phyloP scores from a whole-genome alignment of 495 filamentous ascomycete species.

The Neurospora tetrasperma region DNA sequence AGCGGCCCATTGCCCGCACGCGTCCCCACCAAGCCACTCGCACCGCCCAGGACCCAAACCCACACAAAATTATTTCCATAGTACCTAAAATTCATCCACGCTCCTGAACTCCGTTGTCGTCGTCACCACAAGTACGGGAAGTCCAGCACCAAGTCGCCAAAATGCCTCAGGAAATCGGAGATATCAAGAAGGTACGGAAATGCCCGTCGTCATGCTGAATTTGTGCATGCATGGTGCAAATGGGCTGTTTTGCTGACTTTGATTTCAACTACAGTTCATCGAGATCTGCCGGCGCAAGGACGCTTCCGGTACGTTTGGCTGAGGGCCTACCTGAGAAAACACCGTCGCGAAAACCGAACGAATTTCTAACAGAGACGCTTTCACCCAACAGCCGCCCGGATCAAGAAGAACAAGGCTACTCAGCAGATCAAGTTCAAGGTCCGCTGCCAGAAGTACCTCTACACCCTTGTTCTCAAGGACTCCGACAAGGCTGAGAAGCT shows the following conservation, averaged over 20 bases:
- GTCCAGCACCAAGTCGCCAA: conserved; percentile 34
- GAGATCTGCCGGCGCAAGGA: conserved; percentile 99
- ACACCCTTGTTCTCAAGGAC: conserved; percentile 96
- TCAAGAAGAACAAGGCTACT: conserved; percentile 86
- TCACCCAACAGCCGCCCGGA: conserved; percentile 63
- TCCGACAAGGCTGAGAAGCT: conserved; percentile 99
- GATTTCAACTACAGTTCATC: conserved; percentile 63
- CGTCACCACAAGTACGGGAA: conserved; percentile 17
- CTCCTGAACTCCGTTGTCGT: conserved; percentile 20
- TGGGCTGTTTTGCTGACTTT: conserved; percentile 18
- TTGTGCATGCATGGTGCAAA: not conserved
- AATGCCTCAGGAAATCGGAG: conserved; percentile 97
- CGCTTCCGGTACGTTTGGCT: conserved; percentile 70
- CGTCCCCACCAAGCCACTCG: conserved; percentile 1
- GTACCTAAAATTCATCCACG: conserved; percentile 19
- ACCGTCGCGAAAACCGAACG: not conserved
- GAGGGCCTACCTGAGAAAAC: conserved; percentile 3
- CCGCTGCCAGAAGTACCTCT: conserved; percentile 86
- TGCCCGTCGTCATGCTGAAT: not conserved
- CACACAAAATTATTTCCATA: conserved; percentile 26
- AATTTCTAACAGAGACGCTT: conserved; percentile 29
- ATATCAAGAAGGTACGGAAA: conserved; percentile 72
- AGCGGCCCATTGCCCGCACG: not conserved
- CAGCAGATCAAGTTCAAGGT: conserved; percentile 99
- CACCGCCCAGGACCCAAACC: conserved; percentile 11